Base-by-base conservation (phyloP, 768 basidiomycete genomes). In the Crassisporium funariophilum region DNA sequence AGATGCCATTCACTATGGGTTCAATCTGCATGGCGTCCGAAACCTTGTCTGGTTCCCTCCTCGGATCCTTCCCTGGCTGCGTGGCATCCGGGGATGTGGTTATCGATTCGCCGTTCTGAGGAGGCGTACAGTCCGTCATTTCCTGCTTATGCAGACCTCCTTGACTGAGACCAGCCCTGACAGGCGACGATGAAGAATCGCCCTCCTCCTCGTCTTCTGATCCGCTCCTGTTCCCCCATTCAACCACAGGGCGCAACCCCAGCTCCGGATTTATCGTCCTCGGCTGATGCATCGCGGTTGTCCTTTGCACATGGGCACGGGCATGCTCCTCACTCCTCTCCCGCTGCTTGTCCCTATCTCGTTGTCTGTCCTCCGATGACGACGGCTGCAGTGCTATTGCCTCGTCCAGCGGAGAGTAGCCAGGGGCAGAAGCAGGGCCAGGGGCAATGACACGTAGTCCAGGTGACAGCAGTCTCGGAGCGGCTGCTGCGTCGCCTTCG, bases 391-490 rank as follows among this genome's bases (percentile, higher is more conserved):
- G 31, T 23, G 41, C 46, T n/a, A 47, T 35, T 0, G 46, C 51
- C 17, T 47, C 51, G 19, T 54, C 41, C 45, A 47, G 35, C 15
- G 41, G 41, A 16, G 48, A 46, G 23, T 47, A 42, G 5, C 38
- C 39, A 31, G 47, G 35, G 3, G 25, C 39, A 35, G 24, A 35
- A 10, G 44, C 38, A 37, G 29, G 35, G 9, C 38, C 17, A 10
- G 46, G 37, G 16, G 41, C 25, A 20, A 50, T 50, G 13, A 50
- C 38, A 9, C 46, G 46, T 6, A 54, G 47, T 1, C 43, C 52
- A 10, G 64, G 47, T 20, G 64, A 62, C 24, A 67, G 63, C 45
- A 68, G 52, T 37, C 64, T 48, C 21, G 53, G 46, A 3, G 41
- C 34, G 19, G 39, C 12, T 40, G 41, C 16, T 12, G 33, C 11